Conservation (phyloP, 164 flowering plant genomes). For the Sextonia rubra region DNA sequence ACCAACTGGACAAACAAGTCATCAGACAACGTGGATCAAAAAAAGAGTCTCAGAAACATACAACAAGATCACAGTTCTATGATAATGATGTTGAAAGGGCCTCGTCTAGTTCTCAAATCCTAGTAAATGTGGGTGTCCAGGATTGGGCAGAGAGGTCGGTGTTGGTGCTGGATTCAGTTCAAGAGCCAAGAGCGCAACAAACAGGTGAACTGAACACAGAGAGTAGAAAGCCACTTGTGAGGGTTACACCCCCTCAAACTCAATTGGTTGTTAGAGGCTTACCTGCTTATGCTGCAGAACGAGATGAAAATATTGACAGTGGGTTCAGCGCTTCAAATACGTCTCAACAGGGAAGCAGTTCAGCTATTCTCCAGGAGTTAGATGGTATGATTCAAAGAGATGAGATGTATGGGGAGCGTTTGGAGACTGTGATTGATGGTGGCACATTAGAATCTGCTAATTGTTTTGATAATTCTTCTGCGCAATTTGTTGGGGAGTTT, state of each 20-base stretch:
- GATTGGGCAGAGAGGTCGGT: slow-evolving; percentile 1
- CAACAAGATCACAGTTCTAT: slow-evolving; percentile 16
- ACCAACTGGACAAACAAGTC: slow-evolving; percentile 19
- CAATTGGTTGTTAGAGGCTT: slow-evolving; percentile 30
- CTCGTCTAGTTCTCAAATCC: slow-evolving; percentile 31
- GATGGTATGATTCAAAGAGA: slow-evolving; percentile 18
- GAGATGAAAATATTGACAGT: slow-evolving; percentile 26
- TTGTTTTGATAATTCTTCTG: slow-evolving; percentile 47
- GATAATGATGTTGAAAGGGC: slow-evolving; percentile 18
- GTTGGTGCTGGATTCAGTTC: slow-evolving; percentile 12
- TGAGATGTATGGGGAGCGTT: slow-evolving; percentile 16
- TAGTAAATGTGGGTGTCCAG: not conserved
- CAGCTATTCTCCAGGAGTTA: slow-evolving; percentile 17
- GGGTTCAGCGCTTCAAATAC: slow-evolving; percentile 13
- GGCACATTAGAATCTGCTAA: slow-evolving; percentile 59
- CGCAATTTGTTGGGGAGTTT: slow-evolving; percentile 58
- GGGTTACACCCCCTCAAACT: slow-evolving; percentile 38
- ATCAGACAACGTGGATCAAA: slow-evolving; percentile 14
- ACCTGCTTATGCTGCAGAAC: slow-evolving; percentile 17
- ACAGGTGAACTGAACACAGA: slow-evolving; percentile 10
- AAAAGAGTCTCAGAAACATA: slow-evolving; percentile 26
- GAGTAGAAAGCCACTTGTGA: slow-evolving; percentile 25
- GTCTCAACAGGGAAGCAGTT: slow-evolving; percentile 17
- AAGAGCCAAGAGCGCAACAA: slow-evolving; percentile 20
- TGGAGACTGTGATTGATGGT: slow-evolving; percentile 20